Evolutionary conservation across 768 basidiomycete genomes (phyloP).

Genomic region (Mycena sanguinolenta): DNA sequence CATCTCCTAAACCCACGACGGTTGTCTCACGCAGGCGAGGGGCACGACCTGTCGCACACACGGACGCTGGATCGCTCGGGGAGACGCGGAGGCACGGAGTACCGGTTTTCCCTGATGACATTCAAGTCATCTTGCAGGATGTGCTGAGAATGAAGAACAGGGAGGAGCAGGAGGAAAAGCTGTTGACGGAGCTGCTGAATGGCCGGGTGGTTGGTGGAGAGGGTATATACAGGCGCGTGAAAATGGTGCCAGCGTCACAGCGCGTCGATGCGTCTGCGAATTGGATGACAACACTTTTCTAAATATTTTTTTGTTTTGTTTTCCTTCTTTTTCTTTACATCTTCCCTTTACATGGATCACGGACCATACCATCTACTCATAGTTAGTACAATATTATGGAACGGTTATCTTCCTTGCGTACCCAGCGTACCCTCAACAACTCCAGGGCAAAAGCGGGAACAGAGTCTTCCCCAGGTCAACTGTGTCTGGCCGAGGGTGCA

Average conservation of each 20-base stretch:
- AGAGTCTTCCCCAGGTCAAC: too few relatives aligned
- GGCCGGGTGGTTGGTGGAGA: slow-evolving; percentile 23
- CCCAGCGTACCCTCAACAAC: too few relatives aligned
- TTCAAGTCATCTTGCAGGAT: slow-evolving; percentile 4
- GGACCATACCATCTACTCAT: too few relatives aligned
- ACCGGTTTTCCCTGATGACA: slow-evolving; percentile 13
- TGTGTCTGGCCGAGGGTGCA: too few relatives aligned
- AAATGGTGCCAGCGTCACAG: slow-evolving; percentile 12
- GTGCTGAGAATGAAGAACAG: background rate
- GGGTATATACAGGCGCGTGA: slow-evolving; percentile 18
- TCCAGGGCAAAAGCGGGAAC: too few relatives aligned
- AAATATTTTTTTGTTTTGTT: background rate
- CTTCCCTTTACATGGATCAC: too few relatives aligned
- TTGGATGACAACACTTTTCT: slow-evolving; percentile 27
- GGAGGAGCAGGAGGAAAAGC: slow-evolving; percentile 15
- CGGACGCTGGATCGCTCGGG: slow-evolving; percentile 10
- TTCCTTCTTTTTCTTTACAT: background rate
- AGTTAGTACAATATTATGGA: too few relatives aligned
- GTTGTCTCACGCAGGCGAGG: background rate
- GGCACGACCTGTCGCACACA: background rate
- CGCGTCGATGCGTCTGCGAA: slow-evolving; percentile 14
- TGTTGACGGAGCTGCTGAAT: slow-evolving; percentile 7
- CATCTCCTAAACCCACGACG: background rate
- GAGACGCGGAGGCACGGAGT: slow-evolving; percentile 13
- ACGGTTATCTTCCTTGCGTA: too few relatives aligned